These are phyloP conservation scores for Claviceps purpurea DNA, from an alignment of 2,329 filamentous ascomycete species.

Conservation along the genomic window DNA sequence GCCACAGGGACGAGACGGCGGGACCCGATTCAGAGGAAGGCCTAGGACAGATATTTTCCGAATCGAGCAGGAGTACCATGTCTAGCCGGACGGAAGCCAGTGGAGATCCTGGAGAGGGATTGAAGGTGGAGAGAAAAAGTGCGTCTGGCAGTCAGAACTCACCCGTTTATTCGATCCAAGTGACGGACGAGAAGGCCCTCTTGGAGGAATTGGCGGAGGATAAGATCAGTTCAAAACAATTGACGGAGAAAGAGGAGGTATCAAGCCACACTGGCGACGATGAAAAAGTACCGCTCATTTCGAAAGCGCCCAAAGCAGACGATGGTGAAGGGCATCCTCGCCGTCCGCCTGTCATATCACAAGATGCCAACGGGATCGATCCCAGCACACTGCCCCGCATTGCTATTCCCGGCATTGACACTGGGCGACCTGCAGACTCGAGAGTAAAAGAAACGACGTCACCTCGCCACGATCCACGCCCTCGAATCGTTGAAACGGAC, in stretches of 20 bases:
- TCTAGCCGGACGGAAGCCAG: constrained; percentile 6
- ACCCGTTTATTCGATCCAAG: constrained; percentile 12
- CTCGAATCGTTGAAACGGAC: constrained; percentile 40
- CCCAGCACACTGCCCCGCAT: neutral
- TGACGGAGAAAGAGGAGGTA: constrained; percentile 23
- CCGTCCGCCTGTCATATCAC: constrained; percentile 18
- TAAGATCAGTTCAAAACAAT: constrained; percentile 11
- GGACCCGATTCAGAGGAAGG: constrained; percentile 47
- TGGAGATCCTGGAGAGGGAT: constrained; percentile 13
- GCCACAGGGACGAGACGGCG: constrained; percentile 14
- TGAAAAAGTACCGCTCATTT: constrained; percentile 15
- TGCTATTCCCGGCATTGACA: constrained; percentile 3
- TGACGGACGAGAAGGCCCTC: constrained; percentile 2
- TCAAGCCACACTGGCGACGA: constrained; percentile 8
- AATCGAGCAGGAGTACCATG: constrained; percentile 33
- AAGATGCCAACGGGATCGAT: constrained; percentile 10
- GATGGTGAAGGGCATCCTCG: constrained; percentile 19
- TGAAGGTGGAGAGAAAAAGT: constrained; percentile 16
- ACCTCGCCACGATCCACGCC: constrained; percentile 25
- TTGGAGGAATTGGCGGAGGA: constrained; percentile 1
- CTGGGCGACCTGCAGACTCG: constrained; percentile 12
- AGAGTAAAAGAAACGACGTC: constrained; percentile 12
- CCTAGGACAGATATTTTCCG: constrained; percentile 44
- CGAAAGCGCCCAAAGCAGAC: constrained; percentile 30
- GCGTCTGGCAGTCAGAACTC: constrained; percentile 23